A percentile compares a stretch with the other conserved stretches of the same genome.
phyloP scores from a whole-genome alignment of 2,329 filamentous ascomycete species.

The Claviceps monticola region DNA sequence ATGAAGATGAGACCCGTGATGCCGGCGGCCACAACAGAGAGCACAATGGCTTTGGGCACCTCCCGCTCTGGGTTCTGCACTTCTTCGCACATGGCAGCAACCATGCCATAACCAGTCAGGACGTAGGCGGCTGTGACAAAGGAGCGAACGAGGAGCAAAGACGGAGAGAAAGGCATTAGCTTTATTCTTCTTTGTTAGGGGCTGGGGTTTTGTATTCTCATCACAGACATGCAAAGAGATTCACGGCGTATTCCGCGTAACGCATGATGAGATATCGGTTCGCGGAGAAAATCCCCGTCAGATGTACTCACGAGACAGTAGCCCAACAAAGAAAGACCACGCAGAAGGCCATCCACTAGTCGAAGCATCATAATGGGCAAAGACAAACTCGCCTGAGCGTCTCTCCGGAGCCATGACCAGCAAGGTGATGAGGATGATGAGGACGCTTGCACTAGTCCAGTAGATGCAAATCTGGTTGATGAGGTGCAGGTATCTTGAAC shows the following conservation, averaged over 20 bases:
- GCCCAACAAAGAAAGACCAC: constrained; percentile 42
- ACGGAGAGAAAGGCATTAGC: neutral
- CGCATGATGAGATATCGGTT: too few species aligned
- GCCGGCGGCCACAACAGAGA: constrained; percentile 50
- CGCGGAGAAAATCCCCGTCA: neutral
- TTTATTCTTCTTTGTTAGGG: neutral
- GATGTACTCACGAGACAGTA: constrained; percentile 34
- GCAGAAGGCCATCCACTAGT: constrained; percentile 56
- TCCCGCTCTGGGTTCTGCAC: constrained; percentile 47
- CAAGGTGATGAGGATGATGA: constrained; percentile 56
- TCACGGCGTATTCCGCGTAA: too few species aligned
- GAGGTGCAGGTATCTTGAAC: constrained; percentile 42
- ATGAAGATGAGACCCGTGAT: constrained; percentile 50
- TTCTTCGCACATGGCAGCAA: constrained; percentile 43
- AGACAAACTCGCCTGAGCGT: constrained; percentile 52
- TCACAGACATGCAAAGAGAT: too few species aligned
- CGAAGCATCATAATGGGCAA: constrained; percentile 52
- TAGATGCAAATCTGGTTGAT: constrained; percentile 60
- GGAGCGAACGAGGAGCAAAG: neutral
- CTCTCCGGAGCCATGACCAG: constrained; percentile 51
- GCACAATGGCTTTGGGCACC: constrained; percentile 54
- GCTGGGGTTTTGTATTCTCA: too few species aligned
- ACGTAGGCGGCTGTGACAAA: constrained; percentile 22
- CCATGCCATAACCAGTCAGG: constrained; percentile 36
- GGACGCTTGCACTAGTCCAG: constrained; percentile 58